Conservation (phyloP, 2,329 filamentous ascomycete species). For the Ambrosiella xylebori region DNA sequence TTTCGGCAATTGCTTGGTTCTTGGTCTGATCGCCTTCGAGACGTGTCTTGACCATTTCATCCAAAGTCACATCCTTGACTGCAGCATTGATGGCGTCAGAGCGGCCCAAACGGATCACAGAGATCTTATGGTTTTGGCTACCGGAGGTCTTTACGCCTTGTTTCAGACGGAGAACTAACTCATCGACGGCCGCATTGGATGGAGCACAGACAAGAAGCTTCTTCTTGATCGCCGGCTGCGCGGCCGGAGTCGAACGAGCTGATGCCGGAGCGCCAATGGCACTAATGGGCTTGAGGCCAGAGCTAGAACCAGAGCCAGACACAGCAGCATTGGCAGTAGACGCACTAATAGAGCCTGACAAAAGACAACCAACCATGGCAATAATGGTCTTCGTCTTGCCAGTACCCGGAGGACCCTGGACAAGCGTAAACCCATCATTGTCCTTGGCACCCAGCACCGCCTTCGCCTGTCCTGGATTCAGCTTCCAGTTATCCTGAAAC, state of each 20-base stretch:
- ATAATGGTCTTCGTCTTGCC: conserved; percentile 98
- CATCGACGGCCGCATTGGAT: conserved; percentile 94
- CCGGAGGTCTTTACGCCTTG: conserved; percentile 62
- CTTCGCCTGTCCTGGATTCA: conserved; percentile 79
- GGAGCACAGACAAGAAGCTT: conserved; percentile 95
- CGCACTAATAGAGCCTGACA: conserved; percentile 38
- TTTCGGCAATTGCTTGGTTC: conserved; percentile 36
- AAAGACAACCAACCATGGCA: conserved; percentile 78
- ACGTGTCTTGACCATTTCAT: conserved; percentile 69
- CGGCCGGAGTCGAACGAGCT: not conserved
- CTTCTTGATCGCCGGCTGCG: conserved; percentile 28
- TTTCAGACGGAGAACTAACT: conserved; percentile 84
- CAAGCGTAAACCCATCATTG: conserved; percentile 91
- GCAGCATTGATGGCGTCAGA: conserved; percentile 82
- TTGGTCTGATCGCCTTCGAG: conserved; percentile 44
- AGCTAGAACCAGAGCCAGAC: not conserved
- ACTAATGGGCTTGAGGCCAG: conserved; percentile 5
- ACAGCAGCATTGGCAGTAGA: not conserved
- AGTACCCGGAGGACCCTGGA: conserved; percentile 89
- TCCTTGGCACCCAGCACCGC: conserved; percentile 83
- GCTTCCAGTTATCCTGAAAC: conserved; percentile 57
- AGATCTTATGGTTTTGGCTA: conserved; percentile 58
- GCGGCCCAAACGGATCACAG: conserved; percentile 75
- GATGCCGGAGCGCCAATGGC: not conserved
- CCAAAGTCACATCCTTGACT: conserved; percentile 81